These are phyloP conservation scores for Monilinia fructigena DNA, from an alignment of 2,329 filamentous ascomycete genomes.

Conservation along the genomic window DNA sequence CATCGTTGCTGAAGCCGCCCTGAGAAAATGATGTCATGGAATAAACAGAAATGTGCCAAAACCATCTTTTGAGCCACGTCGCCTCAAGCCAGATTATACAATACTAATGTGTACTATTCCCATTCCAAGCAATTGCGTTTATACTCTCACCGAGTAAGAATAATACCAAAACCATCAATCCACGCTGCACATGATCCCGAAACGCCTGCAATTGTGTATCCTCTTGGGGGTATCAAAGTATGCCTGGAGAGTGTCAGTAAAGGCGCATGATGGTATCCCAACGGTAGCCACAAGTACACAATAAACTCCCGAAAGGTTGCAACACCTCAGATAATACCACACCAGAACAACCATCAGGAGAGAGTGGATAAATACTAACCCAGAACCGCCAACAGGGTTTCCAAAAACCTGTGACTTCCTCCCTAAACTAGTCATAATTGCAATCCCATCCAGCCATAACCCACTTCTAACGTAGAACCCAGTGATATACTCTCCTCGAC, in stretches of 20 bases:
- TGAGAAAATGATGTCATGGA: slow-evolving; percentile 10
- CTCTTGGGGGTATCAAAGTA: slow-evolving; percentile 82
- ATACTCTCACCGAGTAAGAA: slow-evolving; percentile 61
- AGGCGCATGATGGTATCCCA: too few species aligned
- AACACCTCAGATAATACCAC: not conserved
- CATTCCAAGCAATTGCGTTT: not conserved
- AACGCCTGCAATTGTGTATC: slow-evolving; percentile 84
- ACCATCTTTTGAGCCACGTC: slow-evolving; percentile 3
- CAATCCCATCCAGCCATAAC: slow-evolving; percentile 81
- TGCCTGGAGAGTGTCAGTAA: slow-evolving; percentile 54
- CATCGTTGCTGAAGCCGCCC: slow-evolving; percentile 10
- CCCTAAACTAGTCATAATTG: slow-evolving; percentile 86
- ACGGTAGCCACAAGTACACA: not conserved
- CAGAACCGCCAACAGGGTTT: slow-evolving; percentile 73
- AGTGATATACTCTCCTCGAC: slow-evolving; percentile 80
- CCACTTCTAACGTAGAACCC: slow-evolving; percentile 83
- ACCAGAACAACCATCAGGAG: not conserved
- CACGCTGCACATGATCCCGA: slow-evolving; percentile 77
- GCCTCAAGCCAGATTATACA: slow-evolving; percentile 23
- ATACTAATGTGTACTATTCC: slow-evolving; percentile 5
- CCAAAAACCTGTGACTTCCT: slow-evolving; percentile 83
- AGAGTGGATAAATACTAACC: slow-evolving; percentile 57
- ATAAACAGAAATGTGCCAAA: slow-evolving; percentile 12
- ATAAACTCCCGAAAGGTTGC: not conserved
- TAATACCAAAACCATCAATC: slow-evolving; percentile 82